Evolutionary conservation across 2,329 filamentous ascomycete genomes (phyloP).

Genomic region (Boeremia lycopersici): DNA sequence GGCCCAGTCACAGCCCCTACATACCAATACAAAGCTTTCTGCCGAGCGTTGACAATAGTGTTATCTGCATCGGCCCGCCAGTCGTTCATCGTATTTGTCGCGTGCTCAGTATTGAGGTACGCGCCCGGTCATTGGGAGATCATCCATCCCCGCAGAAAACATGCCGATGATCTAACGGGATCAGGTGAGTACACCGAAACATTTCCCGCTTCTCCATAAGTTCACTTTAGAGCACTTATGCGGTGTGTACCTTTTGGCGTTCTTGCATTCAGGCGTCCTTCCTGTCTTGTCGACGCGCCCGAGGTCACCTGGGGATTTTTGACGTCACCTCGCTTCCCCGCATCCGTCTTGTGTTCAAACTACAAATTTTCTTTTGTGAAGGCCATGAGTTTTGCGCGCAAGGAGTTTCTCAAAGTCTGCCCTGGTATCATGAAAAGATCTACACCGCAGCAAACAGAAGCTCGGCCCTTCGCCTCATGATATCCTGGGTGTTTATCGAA

Average conservation of each 20-base stretch:
- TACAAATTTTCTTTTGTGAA: background rate
- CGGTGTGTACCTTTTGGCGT: conserved; percentile 8
- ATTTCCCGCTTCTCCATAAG: conserved; percentile 12
- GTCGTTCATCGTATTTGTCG: conserved; percentile 7
- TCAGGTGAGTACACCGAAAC: conserved; percentile 15
- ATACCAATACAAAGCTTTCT: background rate
- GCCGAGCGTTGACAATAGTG: background rate
- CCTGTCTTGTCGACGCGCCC: conserved; percentile 10
- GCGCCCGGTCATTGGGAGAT: conserved; percentile 18
- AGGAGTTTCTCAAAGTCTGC: background rate
- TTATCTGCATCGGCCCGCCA: background rate
- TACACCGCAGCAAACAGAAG: background rate
- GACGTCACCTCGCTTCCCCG: conserved; percentile 18
- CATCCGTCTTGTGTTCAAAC: background rate
- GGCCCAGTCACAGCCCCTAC: conserved; percentile 24
- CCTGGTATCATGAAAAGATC: background rate
- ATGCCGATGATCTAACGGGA: conserved; percentile 12
- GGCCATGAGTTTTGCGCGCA: background rate
- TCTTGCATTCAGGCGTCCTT: conserved; percentile 8
- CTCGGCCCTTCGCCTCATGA: background rate
- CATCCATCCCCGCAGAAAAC: conserved; percentile 22
- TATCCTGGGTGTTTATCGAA: background rate
- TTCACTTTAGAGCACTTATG: background rate
- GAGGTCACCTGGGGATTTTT: conserved; percentile 11
- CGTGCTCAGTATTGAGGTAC: conserved; percentile 7